Evolutionary conservation across 1,284 basidiomycete genomes (phyloP).

Genomic region (Pholiota adiposa): DNA sequence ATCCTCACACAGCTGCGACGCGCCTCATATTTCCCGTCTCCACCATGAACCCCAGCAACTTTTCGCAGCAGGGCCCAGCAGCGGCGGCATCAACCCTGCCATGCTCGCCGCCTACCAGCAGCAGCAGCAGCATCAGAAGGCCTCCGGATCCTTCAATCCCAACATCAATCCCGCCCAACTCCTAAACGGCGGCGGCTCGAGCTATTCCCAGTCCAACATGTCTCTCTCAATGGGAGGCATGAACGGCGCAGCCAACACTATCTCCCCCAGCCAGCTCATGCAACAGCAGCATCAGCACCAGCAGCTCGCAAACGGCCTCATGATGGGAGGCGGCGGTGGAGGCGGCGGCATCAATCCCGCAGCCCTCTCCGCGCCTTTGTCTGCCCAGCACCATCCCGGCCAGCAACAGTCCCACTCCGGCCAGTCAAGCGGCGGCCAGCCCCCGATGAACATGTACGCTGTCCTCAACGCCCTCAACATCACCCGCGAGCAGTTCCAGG

Average conservation of each 20-base stretch:
- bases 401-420: conserved; percentile 10
- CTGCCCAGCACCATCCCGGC: conserved; percentile 11
- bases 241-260: conserved; percentile 16
- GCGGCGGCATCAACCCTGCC: conserved; percentile 32
- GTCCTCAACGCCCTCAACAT: conserved; percentile 27
- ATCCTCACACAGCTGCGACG: neutral
- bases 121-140: conserved; percentile 15
- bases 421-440: conserved; percentile 9
- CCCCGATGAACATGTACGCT: conserved; percentile 18
- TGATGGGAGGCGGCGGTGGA: conserved; percentile 16
- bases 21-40: neutral
- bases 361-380: conserved; percentile 14
- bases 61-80: conserved; percentile 13
- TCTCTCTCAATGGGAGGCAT: conserved; percentile 20
- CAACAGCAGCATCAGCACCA: conserved; percentile 24
- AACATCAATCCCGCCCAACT: conserved; percentile 34
- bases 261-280: conserved; percentile 25
- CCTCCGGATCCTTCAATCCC: conserved; percentile 20
- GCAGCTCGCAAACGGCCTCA: conserved; percentile 19
- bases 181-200: conserved; percentile 2
- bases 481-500: conserved; percentile 30
- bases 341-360: conserved; percentile 17
- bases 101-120: conserved; percentile 39
- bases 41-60: conserved; percentile 21
- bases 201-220: conserved; percentile 15